Base-by-base conservation (phyloP, 345 rosid species). In the Psidium friedrichsthalianum region DNA sequence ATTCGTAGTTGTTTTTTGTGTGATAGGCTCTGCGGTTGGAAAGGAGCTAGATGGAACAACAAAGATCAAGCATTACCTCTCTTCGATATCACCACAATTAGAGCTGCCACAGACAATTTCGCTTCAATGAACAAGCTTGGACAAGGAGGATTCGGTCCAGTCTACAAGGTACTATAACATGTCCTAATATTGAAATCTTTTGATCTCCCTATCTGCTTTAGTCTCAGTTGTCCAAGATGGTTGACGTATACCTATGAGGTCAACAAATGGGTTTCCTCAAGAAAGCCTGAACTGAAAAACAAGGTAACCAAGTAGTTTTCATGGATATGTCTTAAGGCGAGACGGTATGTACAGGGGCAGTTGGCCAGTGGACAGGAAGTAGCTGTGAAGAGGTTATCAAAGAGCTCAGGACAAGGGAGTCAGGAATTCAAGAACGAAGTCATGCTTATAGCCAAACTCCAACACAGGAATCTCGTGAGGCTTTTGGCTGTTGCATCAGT, bases 321-420 rank as follows among this genome's bases (percentile, higher is more conserved):
- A 6, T 59, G 36, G 20, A 59, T 58, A 58, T 59, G 69, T 13
- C 20, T 59, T 11, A 59, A 59, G 36, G 69, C 8, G 4, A 12
- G 3, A n/a, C 4, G 14, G 24, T 32, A 20, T 59, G 11, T 80
- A 9, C 56, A 87, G 87, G 89, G 87, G 6, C 29, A 6, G 24
- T 53, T 85, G 59, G 32, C 54, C 9, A 53, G 57, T 40, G 89
- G 87, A 78, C 14, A n/a, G 20, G 85, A 85, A 20, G 64, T 87
- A 58, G 89, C 87, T 25, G 87, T 87, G n/a, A 85, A 87, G 83
- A 82, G 87, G 24, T 59, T 87, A 25, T 85, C 85, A 20, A 42
- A 85, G 86, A 6, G 42, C 32, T 85, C 83, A 14, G 24, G 53
- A 42, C 86, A 85, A 85, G 83, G 86, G 9, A 14, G 11, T 55